Conservation (phyloP, 495 filamentous ascomycete genomes). For the Neurospora discreta region DNA sequence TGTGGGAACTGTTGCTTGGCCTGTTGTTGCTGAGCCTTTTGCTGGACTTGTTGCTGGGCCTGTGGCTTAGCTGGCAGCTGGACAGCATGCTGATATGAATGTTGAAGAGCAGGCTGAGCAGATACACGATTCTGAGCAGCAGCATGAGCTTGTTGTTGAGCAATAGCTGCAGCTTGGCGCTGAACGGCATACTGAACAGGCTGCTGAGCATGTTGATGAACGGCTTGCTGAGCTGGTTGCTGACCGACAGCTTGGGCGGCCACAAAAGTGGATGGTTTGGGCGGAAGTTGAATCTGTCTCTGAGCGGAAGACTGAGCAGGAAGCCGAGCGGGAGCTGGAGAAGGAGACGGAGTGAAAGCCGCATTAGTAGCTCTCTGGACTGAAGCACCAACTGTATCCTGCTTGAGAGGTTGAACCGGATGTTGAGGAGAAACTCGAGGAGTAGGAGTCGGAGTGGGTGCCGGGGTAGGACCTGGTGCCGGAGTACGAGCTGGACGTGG, state of each 20-base stretch:
- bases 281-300: background rate
- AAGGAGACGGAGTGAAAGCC: background rate
- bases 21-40: constrained; percentile 1
- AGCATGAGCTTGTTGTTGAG: background rate
- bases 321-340: background rate
- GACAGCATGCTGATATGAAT: background rate
- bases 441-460: background rate
- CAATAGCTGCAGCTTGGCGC: background rate
- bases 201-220: background rate
- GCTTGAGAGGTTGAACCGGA: background rate
- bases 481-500: background rate
- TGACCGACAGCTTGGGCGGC: background rate
- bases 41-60: background rate
- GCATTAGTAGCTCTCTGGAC: background rate
- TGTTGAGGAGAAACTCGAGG: background rate
- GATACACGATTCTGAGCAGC: background rate
- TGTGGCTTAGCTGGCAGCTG: background rate
- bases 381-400: background rate
- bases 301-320: background rate
- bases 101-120: background rate
- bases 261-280: background rate
- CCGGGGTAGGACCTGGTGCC: background rate
- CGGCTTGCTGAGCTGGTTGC: background rate
- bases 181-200: background rate
- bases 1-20: background rate